phyloP scores from a whole-genome alignment of 441 rosid species.

The Geranium incanum region DNA sequence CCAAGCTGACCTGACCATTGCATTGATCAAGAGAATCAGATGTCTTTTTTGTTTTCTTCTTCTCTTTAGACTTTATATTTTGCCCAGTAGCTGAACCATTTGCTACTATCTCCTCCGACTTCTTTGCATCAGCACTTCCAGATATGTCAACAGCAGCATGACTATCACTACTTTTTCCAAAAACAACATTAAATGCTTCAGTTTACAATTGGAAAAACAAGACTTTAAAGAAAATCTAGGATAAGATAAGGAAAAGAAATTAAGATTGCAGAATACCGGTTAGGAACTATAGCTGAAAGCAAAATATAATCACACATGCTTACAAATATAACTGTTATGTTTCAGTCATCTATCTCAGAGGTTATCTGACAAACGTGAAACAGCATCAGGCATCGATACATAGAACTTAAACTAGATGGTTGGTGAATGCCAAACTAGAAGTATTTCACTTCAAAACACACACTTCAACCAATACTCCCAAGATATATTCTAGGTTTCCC shows the following conservation, averaged over 20 bases:
- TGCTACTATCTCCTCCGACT: slow-evolving; percentile 3
- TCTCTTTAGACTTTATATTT: slow-evolving; percentile 27
- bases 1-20: slow-evolving; percentile 12
- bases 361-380: background rate
- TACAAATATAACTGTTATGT: background rate
- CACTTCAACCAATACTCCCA: background rate
- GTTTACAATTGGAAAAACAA: background rate
- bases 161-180: slow-evolving; percentile 24
- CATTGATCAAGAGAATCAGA: slow-evolving; percentile 21
- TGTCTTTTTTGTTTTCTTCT: slow-evolving; percentile 25
- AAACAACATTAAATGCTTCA: background rate
- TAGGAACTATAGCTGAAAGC: background rate
- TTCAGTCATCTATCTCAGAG: background rate
- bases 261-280: background rate
- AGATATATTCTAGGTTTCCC: background rate
- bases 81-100: slow-evolving; percentile 12
- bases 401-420: background rate
- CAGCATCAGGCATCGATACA: background rate
- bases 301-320: background rate
- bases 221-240: background rate
- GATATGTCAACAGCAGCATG: slow-evolving; percentile 16
- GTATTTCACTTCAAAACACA: background rate
- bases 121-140: slow-evolving; percentile 11
- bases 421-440: background rate
- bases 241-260: background rate